These are phyloP conservation scores for Umbelopsis ramanniana DNA, from an alignment of 192 early-diverging fungal species.

Conservation along the genomic window DNA sequence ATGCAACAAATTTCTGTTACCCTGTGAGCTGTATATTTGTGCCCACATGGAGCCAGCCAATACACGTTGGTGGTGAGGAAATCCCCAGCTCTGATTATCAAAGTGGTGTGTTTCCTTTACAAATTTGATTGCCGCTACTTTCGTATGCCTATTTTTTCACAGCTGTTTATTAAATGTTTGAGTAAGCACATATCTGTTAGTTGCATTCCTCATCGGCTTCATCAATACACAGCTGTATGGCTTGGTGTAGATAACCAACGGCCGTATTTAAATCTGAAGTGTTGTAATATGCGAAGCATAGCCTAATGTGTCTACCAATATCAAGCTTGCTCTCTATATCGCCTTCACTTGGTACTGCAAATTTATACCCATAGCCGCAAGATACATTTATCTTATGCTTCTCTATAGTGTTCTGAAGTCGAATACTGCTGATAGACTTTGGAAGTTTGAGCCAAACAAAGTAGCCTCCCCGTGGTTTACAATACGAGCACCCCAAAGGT, in stretches of 20 bases:
- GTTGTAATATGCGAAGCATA: slow-evolving; percentile 17
- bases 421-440: not conserved
- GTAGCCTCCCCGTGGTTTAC: slow-evolving; percentile 35
- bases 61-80: not conserved
- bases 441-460: slow-evolving; percentile 43
- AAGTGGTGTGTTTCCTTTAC: no score
- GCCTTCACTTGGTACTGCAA: not conserved
- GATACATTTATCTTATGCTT: not conserved
- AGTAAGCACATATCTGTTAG: not conserved
- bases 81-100: no score
- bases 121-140: no score
- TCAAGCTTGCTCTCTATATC: not conserved
- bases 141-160: no score
- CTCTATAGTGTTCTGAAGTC: not conserved
- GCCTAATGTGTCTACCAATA: not conserved
- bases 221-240: not conserved
- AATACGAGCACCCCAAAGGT: slow-evolving; percentile 29
- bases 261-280: not conserved
- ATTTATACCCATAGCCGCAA: slow-evolving; percentile 8
- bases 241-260: slow-evolving; percentile 1
- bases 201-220: not conserved
- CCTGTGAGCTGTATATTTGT: no score
- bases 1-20: no score
- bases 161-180: not conserved
- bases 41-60: not conserved